Percentiles rank a stretch among this genome's conserved stretches.
Evolutionary conservation across 2,329 filamentous ascomycete genomes (phyloP).

Genomic region (Apiospora arundinis): DNA sequence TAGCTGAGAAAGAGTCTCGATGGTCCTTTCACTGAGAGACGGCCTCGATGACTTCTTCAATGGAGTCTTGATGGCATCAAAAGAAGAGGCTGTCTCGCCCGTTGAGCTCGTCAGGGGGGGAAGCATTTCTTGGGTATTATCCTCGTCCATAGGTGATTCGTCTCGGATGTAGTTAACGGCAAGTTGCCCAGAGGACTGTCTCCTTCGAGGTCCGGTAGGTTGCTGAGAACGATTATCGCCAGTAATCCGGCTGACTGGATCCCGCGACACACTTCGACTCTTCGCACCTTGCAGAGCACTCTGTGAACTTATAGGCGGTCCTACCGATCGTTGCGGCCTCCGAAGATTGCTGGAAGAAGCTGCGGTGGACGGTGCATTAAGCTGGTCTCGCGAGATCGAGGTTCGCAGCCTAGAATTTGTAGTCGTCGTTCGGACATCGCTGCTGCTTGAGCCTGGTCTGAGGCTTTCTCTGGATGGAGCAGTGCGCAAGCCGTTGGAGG

Average conservation of each 20-base stretch:
- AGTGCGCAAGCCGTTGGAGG: conserved; percentile 26
- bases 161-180: conserved; percentile 26
- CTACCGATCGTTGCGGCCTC: conserved; percentile 32
- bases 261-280: conserved; percentile 33
- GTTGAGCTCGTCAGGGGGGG: conserved; percentile 32
- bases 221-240: conserved; percentile 31
- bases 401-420: conserved; percentile 34
- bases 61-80: conserved; percentile 33
- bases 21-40: conserved; percentile 82
- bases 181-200: conserved; percentile 36
- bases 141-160: conserved; percentile 25
- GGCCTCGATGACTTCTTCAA: conserved; percentile 41
- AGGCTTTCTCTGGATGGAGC: conserved; percentile 24
- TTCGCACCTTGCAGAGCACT: conserved; percentile 29
- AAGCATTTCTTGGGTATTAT: conserved; percentile 30
- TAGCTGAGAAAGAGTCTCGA: conserved; percentile 81
- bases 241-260: conserved; percentile 24
- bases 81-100: conserved; percentile 32
- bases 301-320: conserved; percentile 33
- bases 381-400: conserved; percentile 36
- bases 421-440: conserved; percentile 25
- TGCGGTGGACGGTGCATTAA: conserved; percentile 30
- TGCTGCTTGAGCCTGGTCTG: conserved; percentile 27
- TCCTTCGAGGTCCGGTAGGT: conserved; percentile 29
- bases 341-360: conserved; percentile 23